phyloP scores from a whole-genome alignment of 768 basidiomycete species.

The Dioszegia aurantiaca region DNA sequence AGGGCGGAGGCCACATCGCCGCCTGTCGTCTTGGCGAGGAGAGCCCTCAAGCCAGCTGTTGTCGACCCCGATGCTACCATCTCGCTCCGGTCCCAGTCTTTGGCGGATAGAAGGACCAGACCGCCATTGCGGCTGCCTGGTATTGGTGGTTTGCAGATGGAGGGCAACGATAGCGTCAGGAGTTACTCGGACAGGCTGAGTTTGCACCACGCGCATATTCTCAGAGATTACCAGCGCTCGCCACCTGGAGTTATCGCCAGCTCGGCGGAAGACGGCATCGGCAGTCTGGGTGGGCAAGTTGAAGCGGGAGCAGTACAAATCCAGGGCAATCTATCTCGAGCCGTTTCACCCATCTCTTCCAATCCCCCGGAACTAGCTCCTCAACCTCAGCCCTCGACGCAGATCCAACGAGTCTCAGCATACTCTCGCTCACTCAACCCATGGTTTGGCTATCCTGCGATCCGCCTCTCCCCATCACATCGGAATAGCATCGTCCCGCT shows the following conservation, averaged over 20 bases:
- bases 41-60: conserved; percentile 22
- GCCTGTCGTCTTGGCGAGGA: not conserved
- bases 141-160: not conserved
- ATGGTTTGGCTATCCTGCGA: conserved; percentile 50
- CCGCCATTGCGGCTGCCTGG: conserved; percentile 25
- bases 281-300: too few species aligned
- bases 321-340: too few species aligned
- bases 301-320: not conserved
- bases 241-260: too few species aligned
- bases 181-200: conserved; percentile 44
- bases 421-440: conserved; percentile 43
- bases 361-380: not conserved
- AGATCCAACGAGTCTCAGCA: conserved; percentile 26
- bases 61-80: conserved; percentile 11
- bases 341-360: not conserved
- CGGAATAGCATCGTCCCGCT: conserved; percentile 33
- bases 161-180: conserved; percentile 18
- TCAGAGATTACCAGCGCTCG: conserved; percentile 1
- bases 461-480: conserved; percentile 26
- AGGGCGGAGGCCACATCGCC: not conserved
- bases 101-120: conserved; percentile 19
- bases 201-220: conserved; percentile 36
- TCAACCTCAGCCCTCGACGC: too few species aligned
- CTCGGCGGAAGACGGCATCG: too few species aligned
- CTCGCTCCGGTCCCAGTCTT: not conserved